Conservation (phyloP, 2,329 filamentous ascomycete species). For the Ceratocystis colombiana region DNA sequence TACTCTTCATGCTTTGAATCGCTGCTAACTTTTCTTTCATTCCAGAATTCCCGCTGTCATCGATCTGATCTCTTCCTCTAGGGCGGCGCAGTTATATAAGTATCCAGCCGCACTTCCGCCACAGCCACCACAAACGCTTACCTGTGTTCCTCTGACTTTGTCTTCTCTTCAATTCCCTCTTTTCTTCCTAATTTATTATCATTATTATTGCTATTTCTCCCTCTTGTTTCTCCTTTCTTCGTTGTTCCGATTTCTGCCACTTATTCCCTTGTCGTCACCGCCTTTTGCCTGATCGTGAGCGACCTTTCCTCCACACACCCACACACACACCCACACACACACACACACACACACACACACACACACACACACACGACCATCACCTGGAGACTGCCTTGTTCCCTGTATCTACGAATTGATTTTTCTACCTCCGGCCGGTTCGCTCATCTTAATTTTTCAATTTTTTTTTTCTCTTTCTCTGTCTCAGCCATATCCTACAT, state of each 20-base stretch:
- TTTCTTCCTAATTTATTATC: not conserved
- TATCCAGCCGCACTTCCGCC: slow-evolving; percentile 3
- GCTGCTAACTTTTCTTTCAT: not conserved
- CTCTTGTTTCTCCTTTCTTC: slow-evolving; percentile 11
- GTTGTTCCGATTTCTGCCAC: slow-evolving; percentile 16
- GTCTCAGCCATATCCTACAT: too few relatives aligned
- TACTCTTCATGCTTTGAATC: not conserved
- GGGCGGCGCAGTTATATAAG: not conserved
- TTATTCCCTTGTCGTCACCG: slow-evolving; percentile 14
- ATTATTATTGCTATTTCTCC: not conserved
- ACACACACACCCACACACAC: not conserved
- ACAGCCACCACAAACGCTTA: not conserved
- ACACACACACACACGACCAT: not conserved
- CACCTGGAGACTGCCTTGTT: not conserved
- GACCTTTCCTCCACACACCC: not conserved
- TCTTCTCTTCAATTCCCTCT: not conserved
- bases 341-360: too few relatives aligned
- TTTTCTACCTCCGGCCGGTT: not conserved
- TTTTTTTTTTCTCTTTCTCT: not conserved
- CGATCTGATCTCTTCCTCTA: not conserved
- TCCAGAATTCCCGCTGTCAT: not conserved
- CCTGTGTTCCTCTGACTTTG: not conserved
- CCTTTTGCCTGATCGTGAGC: slow-evolving; percentile 22
- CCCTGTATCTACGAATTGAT: not conserved
- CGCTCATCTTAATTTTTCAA: not conserved